Conservation (phyloP, 768 basidiomycete genomes). For the Phaeolepiota aurea region DNA sequence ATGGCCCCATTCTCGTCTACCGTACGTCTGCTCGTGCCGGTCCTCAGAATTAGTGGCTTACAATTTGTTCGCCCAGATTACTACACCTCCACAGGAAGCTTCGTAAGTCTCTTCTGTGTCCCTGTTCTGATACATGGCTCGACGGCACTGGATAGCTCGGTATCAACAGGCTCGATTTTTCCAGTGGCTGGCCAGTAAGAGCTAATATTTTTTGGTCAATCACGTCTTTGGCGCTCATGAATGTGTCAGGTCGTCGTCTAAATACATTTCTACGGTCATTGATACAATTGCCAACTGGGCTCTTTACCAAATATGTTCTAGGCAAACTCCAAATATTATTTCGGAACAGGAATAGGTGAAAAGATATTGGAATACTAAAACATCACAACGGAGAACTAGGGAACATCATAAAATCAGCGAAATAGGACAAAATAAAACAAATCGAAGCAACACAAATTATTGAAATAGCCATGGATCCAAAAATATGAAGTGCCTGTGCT, state of each 20-base stretch:
- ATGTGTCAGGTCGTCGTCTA: background rate
- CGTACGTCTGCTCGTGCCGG: conserved; percentile 21
- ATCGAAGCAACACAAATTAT: background rate
- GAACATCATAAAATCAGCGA: background rate
- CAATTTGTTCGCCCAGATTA: conserved; percentile 26
- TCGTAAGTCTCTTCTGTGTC: conserved; percentile 19
- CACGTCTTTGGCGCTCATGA: background rate
- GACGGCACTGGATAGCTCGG: conserved; percentile 21
- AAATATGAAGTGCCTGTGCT: background rate
- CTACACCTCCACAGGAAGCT: conserved; percentile 37
- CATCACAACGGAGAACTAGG: background rate
- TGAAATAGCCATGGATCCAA: background rate
- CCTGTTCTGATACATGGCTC: background rate
- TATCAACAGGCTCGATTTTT: conserved; percentile 40
- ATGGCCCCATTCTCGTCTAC: conserved; percentile 41
- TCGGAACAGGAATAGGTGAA: background rate
- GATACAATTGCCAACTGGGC: background rate
- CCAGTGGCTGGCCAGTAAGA: conserved; percentile 41
- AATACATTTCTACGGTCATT: background rate
- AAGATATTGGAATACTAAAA: background rate
- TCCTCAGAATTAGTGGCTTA: background rate
- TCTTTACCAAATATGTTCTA: background rate
- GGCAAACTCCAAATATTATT: too few relatives aligned
- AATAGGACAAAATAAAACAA: background rate
- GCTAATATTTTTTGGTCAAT: background rate